Conservation (phyloP, 2,329 filamentous ascomycete genomes). For the Colletotrichum higginsianum region DNA sequence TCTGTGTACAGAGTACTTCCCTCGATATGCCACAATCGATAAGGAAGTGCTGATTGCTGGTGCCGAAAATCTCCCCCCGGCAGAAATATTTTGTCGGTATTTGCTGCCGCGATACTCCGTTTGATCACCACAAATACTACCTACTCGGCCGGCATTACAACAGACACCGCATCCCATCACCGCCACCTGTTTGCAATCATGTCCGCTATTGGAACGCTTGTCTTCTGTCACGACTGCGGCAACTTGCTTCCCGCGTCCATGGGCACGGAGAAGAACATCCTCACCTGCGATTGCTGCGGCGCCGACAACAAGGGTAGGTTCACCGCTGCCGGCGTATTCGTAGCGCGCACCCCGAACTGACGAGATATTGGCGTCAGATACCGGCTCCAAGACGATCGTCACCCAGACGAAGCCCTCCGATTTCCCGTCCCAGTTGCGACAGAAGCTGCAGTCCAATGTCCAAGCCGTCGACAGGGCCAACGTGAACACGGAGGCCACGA, state of each 20-base stretch:
- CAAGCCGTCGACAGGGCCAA: conserved; percentile 86
- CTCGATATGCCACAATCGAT: conserved; percentile 7
- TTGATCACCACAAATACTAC: conserved; percentile 2
- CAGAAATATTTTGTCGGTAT: conserved; percentile 40
- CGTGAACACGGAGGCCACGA: conserved; percentile 79
- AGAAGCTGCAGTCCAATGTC: conserved; percentile 86
- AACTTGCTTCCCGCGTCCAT: conserved; percentile 88
- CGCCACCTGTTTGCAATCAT: conserved; percentile 61
- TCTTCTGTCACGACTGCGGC: conserved; percentile 94
- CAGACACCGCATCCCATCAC: conserved; percentile 45
- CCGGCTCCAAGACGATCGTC: conserved; percentile 80
- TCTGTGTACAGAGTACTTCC: no score
- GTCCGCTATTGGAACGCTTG: conserved; percentile 90
- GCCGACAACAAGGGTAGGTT: conserved; percentile 84
- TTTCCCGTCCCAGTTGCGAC: conserved; percentile 90
- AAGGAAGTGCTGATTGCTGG: neutral
- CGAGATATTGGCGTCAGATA: conserved; percentile 65
- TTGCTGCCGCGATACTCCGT: conserved; percentile 8
- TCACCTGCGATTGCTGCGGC: conserved; percentile 90
- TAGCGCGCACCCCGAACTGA: conserved; percentile 1
- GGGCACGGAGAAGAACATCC: conserved; percentile 80
- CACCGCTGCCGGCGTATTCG: conserved; percentile 19
- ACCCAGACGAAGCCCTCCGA: conserved; percentile 90
- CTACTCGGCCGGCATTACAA: conserved; percentile 24
- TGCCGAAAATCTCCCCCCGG: conserved; percentile 31